Base-by-base conservation (phyloP, 768 basidiomycete genomes). In the Suillus spraguei region DNA sequence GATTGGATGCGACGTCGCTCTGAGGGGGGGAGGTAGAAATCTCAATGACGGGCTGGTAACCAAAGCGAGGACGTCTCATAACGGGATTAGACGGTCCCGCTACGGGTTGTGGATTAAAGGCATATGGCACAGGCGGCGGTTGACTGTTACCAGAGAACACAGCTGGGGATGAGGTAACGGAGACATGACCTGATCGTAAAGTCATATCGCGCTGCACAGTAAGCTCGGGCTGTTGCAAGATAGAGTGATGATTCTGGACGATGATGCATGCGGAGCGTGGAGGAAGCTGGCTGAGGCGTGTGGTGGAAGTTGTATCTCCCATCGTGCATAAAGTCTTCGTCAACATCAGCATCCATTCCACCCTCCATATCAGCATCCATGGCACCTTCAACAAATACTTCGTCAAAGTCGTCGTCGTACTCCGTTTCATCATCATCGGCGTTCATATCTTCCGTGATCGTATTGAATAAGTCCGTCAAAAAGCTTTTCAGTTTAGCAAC, bases 401-500 rank as follows among this genome's bases (percentile, higher is more conserved):
- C 76, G 16, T 79, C 77, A 59, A 75, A 75, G 47, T 77, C 70
- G 60, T 79, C 86, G 58, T 88, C 85, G 65, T 88, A 87, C 67
- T 90, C 87, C 1, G 85, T 87, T 67, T 87, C 86, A 69, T 87
- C 89, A 52, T 83, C 89, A 60, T 82, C 81, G 33, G 83, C 86
- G 66, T 85, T 87, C 80, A 84, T 81, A 59, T 81, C 81, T 69
- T 91, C 91, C 3, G 85, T 89, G 69, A 92, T 88, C 65, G 86
- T 86, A 68, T 88, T 88, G 72, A 89, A 92, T 16, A 91, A 74
- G 63, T 90, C 89, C 7, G 85, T 89, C 54, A 99, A 79, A 74
- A 88, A 95, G 20, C 86, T 79, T 38, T 97, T 85, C 22, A 99
- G 83, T 55, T 94, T 88, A 13, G 84, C 79, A 2, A 99, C 92